Evolutionary conservation across 2,329 filamentous ascomycete genomes (phyloP), one percentile per base, ranked within the genome.

Genomic region (Colletotrichum gigasporum): DNA sequence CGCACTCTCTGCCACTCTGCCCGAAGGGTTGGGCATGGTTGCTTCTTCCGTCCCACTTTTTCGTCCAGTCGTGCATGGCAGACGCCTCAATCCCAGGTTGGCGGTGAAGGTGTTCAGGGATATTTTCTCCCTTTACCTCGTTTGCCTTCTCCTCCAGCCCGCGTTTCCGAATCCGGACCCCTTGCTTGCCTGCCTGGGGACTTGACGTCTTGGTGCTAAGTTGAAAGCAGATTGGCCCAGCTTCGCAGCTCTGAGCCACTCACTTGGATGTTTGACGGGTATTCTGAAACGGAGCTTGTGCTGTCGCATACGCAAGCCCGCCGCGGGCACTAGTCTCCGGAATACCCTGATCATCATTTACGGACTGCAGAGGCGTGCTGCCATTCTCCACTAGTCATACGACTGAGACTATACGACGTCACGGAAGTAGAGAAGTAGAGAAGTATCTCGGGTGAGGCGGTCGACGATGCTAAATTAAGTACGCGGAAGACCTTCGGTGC

Each of bases 71-170:
- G 56, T 53, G 45, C 66, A 53, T 50, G 42, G 60, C 51, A 68
- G 62, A 42, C 55, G 69, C 63, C 61, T 63, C 68, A 30, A 39
- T 57, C 48, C 65, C 54, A 50, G 62, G 50, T 60, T 62, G 69
- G 63, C 61, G 65, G 67, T 71, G 69, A 70, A 73, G 70, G 65
- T 26, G 20, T 32, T 65, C 70, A 52, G 55, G 26, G 30, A 48
- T 67, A 60, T 42, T 66, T 66, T 70, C 63, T 63, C 70, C n/a
- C 41, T 45, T 24, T 35, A 55, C 70, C 68, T 70, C 60, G 30
- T 51, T 53, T 30, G 48, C 26, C 41, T 44, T 39, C 37, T 14
- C 24, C 22, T 24, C 22, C 37, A 26, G 20, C 42, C 52, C 48
- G 63, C 48, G 42, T 66, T 60, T 48, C 63, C 60, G 42, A 39